These are phyloP conservation scores for Blastomyces emzantsi DNA, from an alignment of 2,329 filamentous ascomycete genomes.

Conservation along the genomic window DNA sequence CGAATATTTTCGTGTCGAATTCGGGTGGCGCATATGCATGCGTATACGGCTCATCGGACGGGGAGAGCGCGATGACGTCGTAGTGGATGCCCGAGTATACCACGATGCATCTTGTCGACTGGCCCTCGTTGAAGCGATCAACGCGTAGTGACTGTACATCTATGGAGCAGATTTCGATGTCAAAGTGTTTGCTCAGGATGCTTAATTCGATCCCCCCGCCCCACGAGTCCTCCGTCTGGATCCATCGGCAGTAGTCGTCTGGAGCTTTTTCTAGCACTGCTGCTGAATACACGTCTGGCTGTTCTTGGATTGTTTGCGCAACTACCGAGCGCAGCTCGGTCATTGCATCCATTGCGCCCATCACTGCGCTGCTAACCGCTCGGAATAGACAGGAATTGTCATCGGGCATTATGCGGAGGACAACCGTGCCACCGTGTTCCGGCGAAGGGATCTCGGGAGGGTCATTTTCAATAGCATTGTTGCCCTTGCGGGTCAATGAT, in stretches of 20 bases:
- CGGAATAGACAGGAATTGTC: constrained; percentile 94
- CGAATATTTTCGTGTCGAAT: constrained; percentile 69
- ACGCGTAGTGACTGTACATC: constrained; percentile 63
- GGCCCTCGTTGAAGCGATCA: constrained; percentile 70
- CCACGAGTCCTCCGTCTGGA: constrained; percentile 73
- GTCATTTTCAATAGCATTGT: constrained; percentile 41
- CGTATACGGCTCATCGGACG: constrained; percentile 48
- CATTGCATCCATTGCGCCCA: constrained; percentile 58
- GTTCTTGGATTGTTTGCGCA: constrained; percentile 64
- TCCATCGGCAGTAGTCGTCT: constrained; percentile 70
- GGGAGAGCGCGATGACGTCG: constrained; percentile 73
- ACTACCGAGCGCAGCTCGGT: constrained; percentile 67
- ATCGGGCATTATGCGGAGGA: constrained; percentile 90
- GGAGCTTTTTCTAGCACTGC: constrained; percentile 67
- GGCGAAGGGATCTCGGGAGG: constrained; percentile 54
- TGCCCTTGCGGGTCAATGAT: constrained; percentile 26
- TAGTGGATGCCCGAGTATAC: constrained; percentile 93
- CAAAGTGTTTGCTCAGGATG: constrained; percentile 75
- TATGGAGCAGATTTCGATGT: constrained; percentile 74
- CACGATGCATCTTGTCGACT: constrained; percentile 61
- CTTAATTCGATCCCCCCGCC: constrained; percentile 85
- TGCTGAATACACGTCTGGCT: constrained; percentile 63
- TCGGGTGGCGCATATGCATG: constrained; percentile 56
- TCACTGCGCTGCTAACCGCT: constrained; percentile 72
- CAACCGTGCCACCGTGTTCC: constrained; percentile 48